Evolutionary conservation across 257 asterid species (phyloP), one percentile per base, ranked within the genome.

Genomic region (Lycium ferocissimum): DNA sequence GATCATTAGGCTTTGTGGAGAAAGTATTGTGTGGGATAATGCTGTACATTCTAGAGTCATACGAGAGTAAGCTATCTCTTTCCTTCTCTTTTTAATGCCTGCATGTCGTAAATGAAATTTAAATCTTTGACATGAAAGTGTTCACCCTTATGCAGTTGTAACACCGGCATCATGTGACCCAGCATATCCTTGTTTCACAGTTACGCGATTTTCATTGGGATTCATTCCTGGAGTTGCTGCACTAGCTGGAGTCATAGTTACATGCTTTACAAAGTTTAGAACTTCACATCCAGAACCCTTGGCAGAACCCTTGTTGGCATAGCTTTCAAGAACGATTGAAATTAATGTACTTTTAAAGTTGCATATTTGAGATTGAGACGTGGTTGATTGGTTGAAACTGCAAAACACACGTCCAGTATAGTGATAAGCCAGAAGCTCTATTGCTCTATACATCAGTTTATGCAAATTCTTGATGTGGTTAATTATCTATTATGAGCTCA

Each of bases 1-100:
- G 98, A 35, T 93, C 97, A 15, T 86, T 95, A 89, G 92, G 97
- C 90, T 93, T 93, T 79, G 11, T 93, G 85, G 98, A 95, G 88
- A 95, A 93, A 88, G 89, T 93, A 56, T 59, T 91, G 45, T 93
- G 97, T 54, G 98, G 98, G 15, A 35, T 95, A 40, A 97, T 92
- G 5, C 85, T 92, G 20, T 91, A 83, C 82, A 69, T 91, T 81
- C 94, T 95, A 7, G 97, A 93, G 86, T 91, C 97, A 22, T 92
- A 90, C 78, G 93, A 94, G 86, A 91, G 98, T 94, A 87, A 87
- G 92, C 62, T 49, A 20, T 73, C 37, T 47, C 20, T 20, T 47
- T 73, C 61, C 0, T 73, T 73, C 80, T 20, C 58, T 47, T 73
- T 26, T 33, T 11, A 45, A 47, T 2, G 40, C 7, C 11, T 20